Evolutionary conservation across 2,329 filamentous ascomycete genomes (phyloP).

Genomic region (Pestalotiopsis sp.): DNA sequence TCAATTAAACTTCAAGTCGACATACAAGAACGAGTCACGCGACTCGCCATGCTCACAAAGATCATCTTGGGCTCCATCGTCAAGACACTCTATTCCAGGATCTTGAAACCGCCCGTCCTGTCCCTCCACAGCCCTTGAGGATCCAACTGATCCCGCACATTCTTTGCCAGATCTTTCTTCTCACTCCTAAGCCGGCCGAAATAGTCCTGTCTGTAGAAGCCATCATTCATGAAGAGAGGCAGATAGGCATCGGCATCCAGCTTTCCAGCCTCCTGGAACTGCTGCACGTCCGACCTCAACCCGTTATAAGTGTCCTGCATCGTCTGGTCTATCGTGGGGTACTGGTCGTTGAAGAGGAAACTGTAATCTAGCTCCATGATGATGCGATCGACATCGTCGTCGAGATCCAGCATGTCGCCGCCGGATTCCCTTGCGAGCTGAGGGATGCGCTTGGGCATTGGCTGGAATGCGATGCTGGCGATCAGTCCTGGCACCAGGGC

Average conservation of each 20-base stretch:
- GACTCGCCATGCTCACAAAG: background rate
- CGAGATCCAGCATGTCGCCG: slow-evolving; percentile 40
- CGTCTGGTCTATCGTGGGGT: slow-evolving; percentile 30
- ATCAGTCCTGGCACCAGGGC: slow-evolving; percentile 26
- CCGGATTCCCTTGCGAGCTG: slow-evolving; percentile 31
- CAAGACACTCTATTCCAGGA: background rate
- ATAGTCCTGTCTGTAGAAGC: slow-evolving; percentile 43
- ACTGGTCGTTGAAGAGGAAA: slow-evolving; percentile 31
- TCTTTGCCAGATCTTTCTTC: slow-evolving; percentile 33
- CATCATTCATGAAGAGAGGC: slow-evolving; percentile 47
- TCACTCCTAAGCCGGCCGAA: slow-evolving; percentile 39
- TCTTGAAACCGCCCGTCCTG: slow-evolving; percentile 44
- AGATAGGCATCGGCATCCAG: slow-evolving; percentile 34
- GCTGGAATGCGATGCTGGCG: slow-evolving; percentile 39
- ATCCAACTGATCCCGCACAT: slow-evolving; percentile 37
- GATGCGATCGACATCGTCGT: slow-evolving; percentile 39
- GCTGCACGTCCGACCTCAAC: slow-evolving; percentile 28
- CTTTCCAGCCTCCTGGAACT: slow-evolving; percentile 32
- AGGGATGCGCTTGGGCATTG: slow-evolving; percentile 38
- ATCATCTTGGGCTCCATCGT: background rate
- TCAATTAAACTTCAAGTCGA: background rate
- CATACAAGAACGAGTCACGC: background rate
- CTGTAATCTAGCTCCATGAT: slow-evolving; percentile 46
- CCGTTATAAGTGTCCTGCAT: slow-evolving; percentile 39
- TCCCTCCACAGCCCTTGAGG: slow-evolving; percentile 37